Evolutionary conservation across 306 rosid species (phyloP).

Genomic region (Astragalus glycyphyllos): DNA sequence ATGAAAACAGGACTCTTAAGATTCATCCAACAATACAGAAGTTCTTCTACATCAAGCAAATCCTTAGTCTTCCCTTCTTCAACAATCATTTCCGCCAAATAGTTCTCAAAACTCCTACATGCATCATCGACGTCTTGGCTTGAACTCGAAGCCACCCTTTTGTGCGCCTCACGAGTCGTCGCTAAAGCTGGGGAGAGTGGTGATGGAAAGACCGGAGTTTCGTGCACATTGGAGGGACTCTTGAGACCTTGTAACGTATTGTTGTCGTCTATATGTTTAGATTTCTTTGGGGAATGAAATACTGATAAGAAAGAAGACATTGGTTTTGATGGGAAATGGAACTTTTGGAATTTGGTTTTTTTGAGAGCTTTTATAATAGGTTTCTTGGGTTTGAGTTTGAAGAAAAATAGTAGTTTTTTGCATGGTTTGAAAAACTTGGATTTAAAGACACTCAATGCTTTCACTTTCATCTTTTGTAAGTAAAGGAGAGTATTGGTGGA

Average conservation of each 20-base stretch:
- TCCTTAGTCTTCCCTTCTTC: slow-evolving; percentile 82
- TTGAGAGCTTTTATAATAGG: slow-evolving; percentile 55
- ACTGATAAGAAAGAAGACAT: slow-evolving; percentile 50
- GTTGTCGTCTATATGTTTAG: slow-evolving; percentile 25
- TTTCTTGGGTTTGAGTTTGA: slow-evolving; percentile 65
- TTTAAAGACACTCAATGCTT: slow-evolving; percentile 67
- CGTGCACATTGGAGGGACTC: slow-evolving; percentile 44
- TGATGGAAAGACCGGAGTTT: slow-evolving; percentile 51
- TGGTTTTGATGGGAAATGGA: slow-evolving; percentile 34
- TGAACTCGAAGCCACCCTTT: slow-evolving; percentile 29
- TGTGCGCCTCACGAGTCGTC: slow-evolving; percentile 31
- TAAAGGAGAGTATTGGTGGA: slow-evolving; percentile 55
- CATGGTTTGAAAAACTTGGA: slow-evolving; percentile 81
- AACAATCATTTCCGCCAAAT: slow-evolving; percentile 86
- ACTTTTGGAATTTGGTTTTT: slow-evolving; percentile 24
- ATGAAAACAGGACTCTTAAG: slow-evolving; percentile 77
- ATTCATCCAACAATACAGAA: slow-evolving; percentile 82
- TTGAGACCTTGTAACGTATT: slow-evolving; percentile 35
- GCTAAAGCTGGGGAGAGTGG: slow-evolving; percentile 59
- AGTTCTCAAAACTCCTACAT: slow-evolving; percentile 89
- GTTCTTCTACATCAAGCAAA: slow-evolving; percentile 86
- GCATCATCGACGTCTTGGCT: slow-evolving; percentile 71
- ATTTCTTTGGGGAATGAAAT: slow-evolving; percentile 50
- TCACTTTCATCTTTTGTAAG: slow-evolving; percentile 64
- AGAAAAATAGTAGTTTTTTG: slow-evolving; percentile 53